Conservation (phyloP, 192 early-diverging fungal species). For the Rhizoclosmatium globosum region DNA sequence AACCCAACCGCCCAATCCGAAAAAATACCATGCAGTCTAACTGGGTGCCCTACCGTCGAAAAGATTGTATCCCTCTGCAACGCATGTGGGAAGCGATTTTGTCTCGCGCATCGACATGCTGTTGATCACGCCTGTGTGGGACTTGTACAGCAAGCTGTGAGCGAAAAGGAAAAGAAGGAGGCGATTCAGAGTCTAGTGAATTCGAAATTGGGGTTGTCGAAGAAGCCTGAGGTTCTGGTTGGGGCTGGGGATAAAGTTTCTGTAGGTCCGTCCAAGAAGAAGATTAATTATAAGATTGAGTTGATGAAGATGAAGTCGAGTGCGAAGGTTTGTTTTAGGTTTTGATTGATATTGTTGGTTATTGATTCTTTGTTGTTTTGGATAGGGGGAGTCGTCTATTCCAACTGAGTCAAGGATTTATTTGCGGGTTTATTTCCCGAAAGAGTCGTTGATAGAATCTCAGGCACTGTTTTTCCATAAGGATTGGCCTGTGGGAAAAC, state of each 20-base stretch:
- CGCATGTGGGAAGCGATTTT: slow-evolving; percentile 13
- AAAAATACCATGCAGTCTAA: slow-evolving; percentile 19
- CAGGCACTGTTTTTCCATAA: slow-evolving; percentile 32
- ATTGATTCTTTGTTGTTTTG: neutral
- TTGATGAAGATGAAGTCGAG: slow-evolving; percentile 41
- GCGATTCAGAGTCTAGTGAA: slow-evolving; percentile 13
- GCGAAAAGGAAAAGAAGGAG: slow-evolving; percentile 25
- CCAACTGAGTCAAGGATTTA: slow-evolving; percentile 24
- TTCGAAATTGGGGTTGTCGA: neutral
- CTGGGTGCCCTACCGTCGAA: slow-evolving; percentile 16
- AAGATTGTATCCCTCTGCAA: slow-evolving; percentile 32
- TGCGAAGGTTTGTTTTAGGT: slow-evolving; percentile 27
- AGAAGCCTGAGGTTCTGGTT: neutral
- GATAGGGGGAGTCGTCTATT: slow-evolving; percentile 30
- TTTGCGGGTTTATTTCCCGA: slow-evolving; percentile 30
- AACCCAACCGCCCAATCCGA: neutral
- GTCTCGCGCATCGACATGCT: slow-evolving; percentile 33
- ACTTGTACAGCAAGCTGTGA: neutral
- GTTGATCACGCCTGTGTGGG: slow-evolving; percentile 17
- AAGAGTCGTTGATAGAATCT: slow-evolving; percentile 5
- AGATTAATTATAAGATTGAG: slow-evolving; percentile 31
- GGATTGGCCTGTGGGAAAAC: slow-evolving; percentile 36
- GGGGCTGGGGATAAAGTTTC: neutral
- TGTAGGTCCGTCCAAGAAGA: slow-evolving; percentile 15
- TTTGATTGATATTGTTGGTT: slow-evolving; percentile 2